Percentiles rank a stretch among this genome's conserved stretches.
phyloP scores from a whole-genome alignment of 768 basidiomycete genomes.

The Amanita subjunquillea region DNA sequence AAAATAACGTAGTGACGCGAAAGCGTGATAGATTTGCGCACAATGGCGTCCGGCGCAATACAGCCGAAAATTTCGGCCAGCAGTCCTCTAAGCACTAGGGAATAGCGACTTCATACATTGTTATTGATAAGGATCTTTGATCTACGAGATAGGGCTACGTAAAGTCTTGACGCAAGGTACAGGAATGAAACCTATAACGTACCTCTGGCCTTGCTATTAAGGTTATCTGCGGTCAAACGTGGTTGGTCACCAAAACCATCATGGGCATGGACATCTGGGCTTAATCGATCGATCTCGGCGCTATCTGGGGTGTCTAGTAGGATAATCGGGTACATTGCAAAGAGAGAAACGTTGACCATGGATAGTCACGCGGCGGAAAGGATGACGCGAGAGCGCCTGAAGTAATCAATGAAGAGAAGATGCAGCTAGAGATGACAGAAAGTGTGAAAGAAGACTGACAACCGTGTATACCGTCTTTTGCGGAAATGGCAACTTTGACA shows the following conservation, averaged over 20 bases:
- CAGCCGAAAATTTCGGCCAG: too few species aligned
- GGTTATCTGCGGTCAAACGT: conserved; percentile 36
- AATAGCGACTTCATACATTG: conserved; percentile 36
- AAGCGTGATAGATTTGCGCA: too few species aligned
- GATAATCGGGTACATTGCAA: conserved; percentile 50
- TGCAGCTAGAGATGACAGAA: neutral
- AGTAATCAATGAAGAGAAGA: neutral
- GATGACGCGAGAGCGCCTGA: neutral
- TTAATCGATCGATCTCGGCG: conserved; percentile 47
- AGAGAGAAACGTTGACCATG: conserved; percentile 36
- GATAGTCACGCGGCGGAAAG: neutral
- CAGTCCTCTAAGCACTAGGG: too few species aligned
- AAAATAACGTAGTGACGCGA: too few species aligned
- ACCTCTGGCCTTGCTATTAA: conserved; percentile 47
- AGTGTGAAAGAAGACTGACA: neutral
- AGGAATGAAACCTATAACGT: conserved; percentile 62
- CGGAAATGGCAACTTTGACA: neutral
- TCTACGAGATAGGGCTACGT: neutral
- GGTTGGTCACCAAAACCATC: neutral
- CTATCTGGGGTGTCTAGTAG: conserved; percentile 43
- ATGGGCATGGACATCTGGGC: conserved; percentile 24
- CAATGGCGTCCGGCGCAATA: too few species aligned
- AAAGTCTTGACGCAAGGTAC: conserved; percentile 25
- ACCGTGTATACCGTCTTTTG: neutral
- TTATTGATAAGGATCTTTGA: conserved; percentile 25